A percentile compares a stretch with the other conserved stretches of the same genome.
Conservation (phyloP, 352 stramenopile species). For the Elongisporangium undulatum region DNA sequence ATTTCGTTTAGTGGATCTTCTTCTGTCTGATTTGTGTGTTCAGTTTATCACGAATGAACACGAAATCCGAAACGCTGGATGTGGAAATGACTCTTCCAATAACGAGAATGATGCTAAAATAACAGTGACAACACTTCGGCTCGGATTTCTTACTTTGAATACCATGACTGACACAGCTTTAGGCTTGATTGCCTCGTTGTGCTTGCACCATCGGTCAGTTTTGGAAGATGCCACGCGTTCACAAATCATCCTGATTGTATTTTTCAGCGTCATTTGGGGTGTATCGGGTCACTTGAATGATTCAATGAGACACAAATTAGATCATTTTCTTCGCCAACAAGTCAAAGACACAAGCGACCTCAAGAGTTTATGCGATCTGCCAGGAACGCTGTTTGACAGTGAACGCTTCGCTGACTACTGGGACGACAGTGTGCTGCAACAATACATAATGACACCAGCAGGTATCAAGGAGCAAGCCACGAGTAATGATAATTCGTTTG, state of each 20-base stretch:
- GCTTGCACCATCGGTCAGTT: slow-evolving; percentile 29
- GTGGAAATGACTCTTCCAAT: neutral
- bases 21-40: slow-evolving; percentile 24
- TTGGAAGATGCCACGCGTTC: slow-evolving; percentile 22
- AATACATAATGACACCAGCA: slow-evolving; percentile 4
- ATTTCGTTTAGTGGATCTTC: slow-evolving; percentile 20
- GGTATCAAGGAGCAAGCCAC: neutral
- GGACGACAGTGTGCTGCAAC: slow-evolving; percentile 16
- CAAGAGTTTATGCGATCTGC: slow-evolving; percentile 25
- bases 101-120: neutral
- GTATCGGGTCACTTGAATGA: slow-evolving; percentile 40
- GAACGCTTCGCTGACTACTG: slow-evolving; percentile 35
- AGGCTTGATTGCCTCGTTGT: slow-evolving; percentile 24
- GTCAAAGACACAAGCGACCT: slow-evolving; percentile 30
- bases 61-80: neutral
- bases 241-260: slow-evolving; percentile 26
- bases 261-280: slow-evolving; percentile 48
- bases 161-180: slow-evolving; percentile 34
- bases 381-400: slow-evolving; percentile 27
- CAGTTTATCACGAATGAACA: slow-evolving; percentile 22
- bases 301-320: slow-evolving; percentile 33
- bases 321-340: slow-evolving; percentile 34
- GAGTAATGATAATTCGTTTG: neutral
- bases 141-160: slow-evolving; percentile 40
- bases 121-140: neutral